Evolutionary conservation across 2,329 filamentous ascomycete genomes (phyloP), one percentile per base, ranked within the genome.

Genomic region (Teratosphaeriaceae sp.): DNA sequence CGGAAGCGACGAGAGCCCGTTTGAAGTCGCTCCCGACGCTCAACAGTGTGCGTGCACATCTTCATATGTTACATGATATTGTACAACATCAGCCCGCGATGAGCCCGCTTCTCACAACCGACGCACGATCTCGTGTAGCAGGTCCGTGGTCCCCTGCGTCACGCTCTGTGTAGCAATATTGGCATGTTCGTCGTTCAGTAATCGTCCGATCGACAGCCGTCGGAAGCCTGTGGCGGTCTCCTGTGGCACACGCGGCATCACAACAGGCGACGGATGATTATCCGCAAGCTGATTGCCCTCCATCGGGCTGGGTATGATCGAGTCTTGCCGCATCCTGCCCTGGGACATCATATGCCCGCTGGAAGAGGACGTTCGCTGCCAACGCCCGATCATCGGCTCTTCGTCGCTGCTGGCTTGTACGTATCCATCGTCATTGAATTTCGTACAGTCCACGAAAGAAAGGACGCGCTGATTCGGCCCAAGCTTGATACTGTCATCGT

Each of bases 381-480:
- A 40, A 5, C 27, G 37, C 23, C 34, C 21, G 5, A 41, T 16
- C 33, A 49, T 39, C 3, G 47, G 47, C 38, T 49, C 47, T 20
- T 47, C 36, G 16, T 45, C 45, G 22, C 38, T 47, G 18, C 23
- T 33, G 7, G 34, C 29, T 5, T 48, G 38, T 2, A 39, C 16
- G 16, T 22, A 18, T 9, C 9, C n/a, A 8, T 38, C 38, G 6
- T 44, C 16, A 21, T 27, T 18, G 7, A 26, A 5, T 13, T 36
- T 24, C 8, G 45, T 45, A 21, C 38, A 42, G 38, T 48, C 45
- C 3, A 45, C 38, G 23, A 45, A 48, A 6, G 38, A 13, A 20
- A 45, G 33, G 7, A 18, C 21, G 8, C 26, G 18, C 21, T 34
- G 13, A 9, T 45, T 40, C 8, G 24, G 15, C 9, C 20, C 20